Conservation (phyloP, 768 basidiomycete species). For the Lentinula boryana region DNA sequence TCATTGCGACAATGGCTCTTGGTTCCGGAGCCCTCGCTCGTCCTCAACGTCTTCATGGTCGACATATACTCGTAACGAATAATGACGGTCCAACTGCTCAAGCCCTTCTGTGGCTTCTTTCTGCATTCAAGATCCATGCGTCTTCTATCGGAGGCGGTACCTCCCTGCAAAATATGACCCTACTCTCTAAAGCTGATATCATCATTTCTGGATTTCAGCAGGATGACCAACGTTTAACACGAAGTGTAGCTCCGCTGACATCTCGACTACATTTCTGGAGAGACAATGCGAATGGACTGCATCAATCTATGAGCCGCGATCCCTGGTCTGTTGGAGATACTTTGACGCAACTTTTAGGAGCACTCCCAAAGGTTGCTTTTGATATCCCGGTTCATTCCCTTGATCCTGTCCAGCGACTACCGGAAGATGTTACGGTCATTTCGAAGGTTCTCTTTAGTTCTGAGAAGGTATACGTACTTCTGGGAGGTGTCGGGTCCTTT, state of each 20-base stretch:
- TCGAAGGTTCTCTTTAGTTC: conserved; percentile 12
- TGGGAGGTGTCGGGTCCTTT: conserved; percentile 21
- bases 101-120: too few species aligned
- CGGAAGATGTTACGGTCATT: not conserved
- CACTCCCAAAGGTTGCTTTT: not conserved
- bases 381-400: not conserved
- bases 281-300: not conserved
- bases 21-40: not conserved
- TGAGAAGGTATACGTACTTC: conserved; percentile 18
- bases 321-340: not conserved
- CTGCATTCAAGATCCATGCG: too few species aligned
- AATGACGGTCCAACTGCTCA: not conserved
- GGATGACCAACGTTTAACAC: too few species aligned
- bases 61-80: not conserved
- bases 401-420: not conserved
- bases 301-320: not conserved
- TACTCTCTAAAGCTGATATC: too few species aligned
- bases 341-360: not conserved
- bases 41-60: not conserved
- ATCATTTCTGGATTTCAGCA: too few species aligned
- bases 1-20: not conserved
- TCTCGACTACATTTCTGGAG: too few species aligned
- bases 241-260: too few species aligned
- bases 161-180: too few species aligned
- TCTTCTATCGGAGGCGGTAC: too few species aligned